A percentile compares a stretch with the other conserved stretches of the same genome.
Evolutionary conservation across 371 early-diverging fungal genomes (phyloP).

Genomic region (Mortierella sp.): DNA sequence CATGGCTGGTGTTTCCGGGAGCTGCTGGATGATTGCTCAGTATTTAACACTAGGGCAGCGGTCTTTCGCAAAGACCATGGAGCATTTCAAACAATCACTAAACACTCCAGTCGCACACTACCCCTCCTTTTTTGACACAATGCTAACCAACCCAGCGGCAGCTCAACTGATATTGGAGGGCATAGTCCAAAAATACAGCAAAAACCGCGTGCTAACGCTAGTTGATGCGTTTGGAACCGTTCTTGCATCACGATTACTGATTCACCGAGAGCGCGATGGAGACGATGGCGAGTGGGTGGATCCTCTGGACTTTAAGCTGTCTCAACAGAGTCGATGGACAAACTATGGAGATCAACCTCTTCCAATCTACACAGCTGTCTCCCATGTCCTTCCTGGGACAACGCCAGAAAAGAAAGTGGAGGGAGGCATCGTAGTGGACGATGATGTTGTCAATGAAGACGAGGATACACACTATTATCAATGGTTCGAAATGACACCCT

Average conservation of each 20-base stretch:
- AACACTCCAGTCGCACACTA: constrained; percentile 32
- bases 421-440: constrained; percentile 36
- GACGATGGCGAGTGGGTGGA: constrained; percentile 48
- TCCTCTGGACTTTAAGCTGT: constrained; percentile 56
- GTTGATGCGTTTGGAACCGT: constrained; percentile 79
- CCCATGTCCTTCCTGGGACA: constrained; percentile 62
- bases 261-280: constrained; percentile 45
- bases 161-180: constrained; percentile 64
- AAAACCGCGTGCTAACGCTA: constrained; percentile 64
- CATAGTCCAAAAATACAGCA: constrained; percentile 62
- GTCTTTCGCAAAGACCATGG: constrained; percentile 44
- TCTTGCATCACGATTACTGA: constrained; percentile 67
- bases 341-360: constrained; percentile 75
- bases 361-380: constrained; percentile 82
- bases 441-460: constrained; percentile 29
- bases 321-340: constrained; percentile 62
- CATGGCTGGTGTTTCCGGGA: constrained; percentile 69
- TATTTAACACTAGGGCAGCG: constrained; percentile 47
- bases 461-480: constrained; percentile 64
- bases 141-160: constrained; percentile 48
- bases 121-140: constrained; percentile 41
- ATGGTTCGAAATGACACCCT: constrained; percentile 87
- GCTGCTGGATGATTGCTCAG: constrained; percentile 63
- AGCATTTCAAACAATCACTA: constrained; percentile 45
- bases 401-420: constrained; percentile 7